Evolutionary conservation across 1,284 basidiomycete species (phyloP), one percentile per base, ranked within the genome.

Genomic region (Irpex sp.): DNA sequence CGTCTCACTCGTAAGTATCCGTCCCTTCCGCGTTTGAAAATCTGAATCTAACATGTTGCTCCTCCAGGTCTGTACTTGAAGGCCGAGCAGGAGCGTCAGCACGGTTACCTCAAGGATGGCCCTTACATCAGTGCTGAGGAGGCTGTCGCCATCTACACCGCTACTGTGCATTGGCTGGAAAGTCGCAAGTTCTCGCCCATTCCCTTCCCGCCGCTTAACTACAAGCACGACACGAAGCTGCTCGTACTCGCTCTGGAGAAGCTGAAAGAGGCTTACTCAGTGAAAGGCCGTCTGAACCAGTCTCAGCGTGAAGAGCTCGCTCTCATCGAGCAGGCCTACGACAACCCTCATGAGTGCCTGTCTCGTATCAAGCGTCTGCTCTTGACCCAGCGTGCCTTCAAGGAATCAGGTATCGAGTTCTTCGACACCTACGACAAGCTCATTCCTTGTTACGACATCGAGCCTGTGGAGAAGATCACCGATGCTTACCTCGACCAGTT

Each of bases 401-500:
- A 98, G 81, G 96, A 98, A 76, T 81, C 94, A 44, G 96, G 96
- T n/a, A 96, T 98, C 68, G 91, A 94, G 76, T 93, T 93, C 75
- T 94, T 94, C 75, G 94, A 96, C 72, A 96, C 94, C 0, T 97
- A 98, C 73, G 96, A 97, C 82, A 97, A 96, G 77, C 87, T 98
- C 70, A 97, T 98, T 71, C 96, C 96, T 21, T 97, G 94, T 74
- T 98, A 98, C 75, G 96, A 98, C 72, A 97, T 98, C 66, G 96
- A 98, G 75, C 96, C 96, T 0, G 94, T 98, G 21, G 96, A 98
- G 81, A 98, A 98, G 86, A 97, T 98, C 67, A 98, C 95, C 21
- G 96, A 97, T 76, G 96, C 96, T 86, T 97, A 97, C 75, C 86
- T 97, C 52, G 93, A 96, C 73, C 93, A 95, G 77, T 95, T 94